Base-by-base conservation (phyloP, 139 green algal species). In the Ettlia oleoabundans region DNA sequence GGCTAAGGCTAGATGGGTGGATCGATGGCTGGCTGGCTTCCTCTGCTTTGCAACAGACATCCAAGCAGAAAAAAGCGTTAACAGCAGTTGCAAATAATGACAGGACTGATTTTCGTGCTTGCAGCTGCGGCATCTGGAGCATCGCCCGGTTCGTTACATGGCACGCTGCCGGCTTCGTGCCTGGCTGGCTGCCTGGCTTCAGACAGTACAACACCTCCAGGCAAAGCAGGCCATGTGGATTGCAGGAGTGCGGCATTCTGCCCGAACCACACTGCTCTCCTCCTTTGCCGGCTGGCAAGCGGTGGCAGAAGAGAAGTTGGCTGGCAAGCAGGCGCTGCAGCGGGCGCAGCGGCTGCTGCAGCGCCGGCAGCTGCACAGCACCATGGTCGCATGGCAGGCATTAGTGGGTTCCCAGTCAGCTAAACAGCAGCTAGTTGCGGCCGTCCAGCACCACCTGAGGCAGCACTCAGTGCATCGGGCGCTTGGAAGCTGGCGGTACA, bases 101-200 rank as follows among this genome's bases (percentile, higher is more conserved):
- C n/a, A n/a, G n/a, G n/a, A 21, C 15, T 73, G 28, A 21, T 33
- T 71, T 15, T 33, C 9, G 28, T 55, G 35, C 8, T 9, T 77
- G 62, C 73, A 85, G 71, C 53, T 83, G 62, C 62, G 86, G 2
- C 67, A 73, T 41, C 6, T 87, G 7, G 61, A 87, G 70, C 82
- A n/a, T 43, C 51, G 84, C 2, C 67, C 82, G 13, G 66, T 86
- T 69, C 58, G 66, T 24, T 63, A 52, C 41, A 77, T 88, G 64
- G 35, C 28, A 9, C 80, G 73, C 30, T 76, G 58, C 33, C 72
- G 73, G n/a, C 33, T 83, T 66, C 71, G 70, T 7, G 8, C 26
- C 41, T 53, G 32, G 30, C 40, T 88, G 66, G 2, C 6, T 2
- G 58, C 58, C 32, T 86, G 81, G 81, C 38, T 22, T n/a, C 24